Base-by-base conservation (phyloP, 257 asterid species). In the Ilex asprella region DNA sequence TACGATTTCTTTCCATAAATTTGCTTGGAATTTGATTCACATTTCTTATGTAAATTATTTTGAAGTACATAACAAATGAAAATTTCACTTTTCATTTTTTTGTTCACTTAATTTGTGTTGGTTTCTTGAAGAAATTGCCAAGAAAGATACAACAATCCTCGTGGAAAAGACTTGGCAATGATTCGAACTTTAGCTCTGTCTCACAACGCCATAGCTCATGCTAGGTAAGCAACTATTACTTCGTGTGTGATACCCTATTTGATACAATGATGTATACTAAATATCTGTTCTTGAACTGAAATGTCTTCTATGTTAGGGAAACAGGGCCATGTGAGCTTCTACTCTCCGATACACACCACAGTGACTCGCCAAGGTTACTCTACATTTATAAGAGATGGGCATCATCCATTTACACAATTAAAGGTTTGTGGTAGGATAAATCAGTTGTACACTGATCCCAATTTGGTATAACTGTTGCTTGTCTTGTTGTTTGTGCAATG, bases 131-230 rank as follows among this genome's bases (percentile, higher is more conserved):
- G 98, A 79, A 70, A 69, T 15, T 89, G 99, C 70, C 88, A 78
- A 77, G 85, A 82, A 72, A 78, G 81, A 67, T 78, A 79, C 78
- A 84, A 75, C 56, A 89, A 75, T 59, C 79, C 86, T 46, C 79
- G 95, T 60, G 97, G 99, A 67, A 86, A 85, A 79, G 97, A 92
- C 54, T 56, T 92, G 83, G 95, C 97, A 10, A 92, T 89, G 95
- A 77, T 81, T 68, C 84, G 89, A 56, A 79, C 73, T 8, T 73
- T 92, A 16, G 92, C 94, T 5, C 83, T 92, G 15, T 82, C 94
- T 67, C 85, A 71, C 39, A 81, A 83, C 74, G 94, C 86, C 69
- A 72, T 89, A 49, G 60, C 70, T 65, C 86, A 81, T 67, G 91
- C 96, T 47, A 83, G 78, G 98, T 91, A 75, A 76, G 89, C 43